These are phyloP conservation scores for Xylaria sp. DNA, from an alignment of 2,329 filamentous ascomycete genomes.

Conservation along the genomic window DNA sequence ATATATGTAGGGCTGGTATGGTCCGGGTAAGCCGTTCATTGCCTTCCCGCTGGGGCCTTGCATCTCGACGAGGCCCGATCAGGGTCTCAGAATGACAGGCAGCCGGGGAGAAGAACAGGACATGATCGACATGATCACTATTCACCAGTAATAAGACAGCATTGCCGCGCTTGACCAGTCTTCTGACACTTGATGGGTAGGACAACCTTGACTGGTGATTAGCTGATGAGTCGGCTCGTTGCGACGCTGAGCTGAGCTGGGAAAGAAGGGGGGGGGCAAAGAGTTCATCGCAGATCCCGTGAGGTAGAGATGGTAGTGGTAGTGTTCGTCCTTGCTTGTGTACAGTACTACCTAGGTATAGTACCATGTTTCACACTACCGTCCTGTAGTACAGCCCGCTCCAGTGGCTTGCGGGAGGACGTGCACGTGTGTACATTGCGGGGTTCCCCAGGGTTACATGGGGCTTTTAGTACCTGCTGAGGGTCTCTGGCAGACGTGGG, in stretches of 20 bases:
- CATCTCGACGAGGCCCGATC: background rate
- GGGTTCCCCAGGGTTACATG: constrained; percentile 18
- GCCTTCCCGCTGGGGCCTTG: background rate
- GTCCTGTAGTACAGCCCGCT: background rate
- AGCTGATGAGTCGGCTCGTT: constrained; percentile 12
- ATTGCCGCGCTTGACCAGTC: background rate
- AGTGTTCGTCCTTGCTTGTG: background rate
- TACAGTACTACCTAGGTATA: background rate
- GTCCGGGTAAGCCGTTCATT: background rate
- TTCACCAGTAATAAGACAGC: constrained; percentile 21
- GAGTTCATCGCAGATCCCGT: constrained; percentile 9
- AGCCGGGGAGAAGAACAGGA: constrained; percentile 18
- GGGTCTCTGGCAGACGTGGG: background rate
- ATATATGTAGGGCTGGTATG: background rate
- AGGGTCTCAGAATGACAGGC: constrained; percentile 7
- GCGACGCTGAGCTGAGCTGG: constrained; percentile 7
- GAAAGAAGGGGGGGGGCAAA: background rate
- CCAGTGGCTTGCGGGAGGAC: constrained; percentile 5
- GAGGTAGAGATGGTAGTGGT: background rate
- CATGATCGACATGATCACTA: constrained; percentile 13
- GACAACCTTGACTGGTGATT: constrained; percentile 27
- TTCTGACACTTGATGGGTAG: constrained; percentile 27
- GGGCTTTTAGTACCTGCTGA: constrained; percentile 7
- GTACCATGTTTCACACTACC: background rate
- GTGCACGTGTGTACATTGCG: constrained; percentile 12